Conservation (phyloP, 2,329 filamentous ascomycete genomes). For the Mollisiaceae sp. region DNA sequence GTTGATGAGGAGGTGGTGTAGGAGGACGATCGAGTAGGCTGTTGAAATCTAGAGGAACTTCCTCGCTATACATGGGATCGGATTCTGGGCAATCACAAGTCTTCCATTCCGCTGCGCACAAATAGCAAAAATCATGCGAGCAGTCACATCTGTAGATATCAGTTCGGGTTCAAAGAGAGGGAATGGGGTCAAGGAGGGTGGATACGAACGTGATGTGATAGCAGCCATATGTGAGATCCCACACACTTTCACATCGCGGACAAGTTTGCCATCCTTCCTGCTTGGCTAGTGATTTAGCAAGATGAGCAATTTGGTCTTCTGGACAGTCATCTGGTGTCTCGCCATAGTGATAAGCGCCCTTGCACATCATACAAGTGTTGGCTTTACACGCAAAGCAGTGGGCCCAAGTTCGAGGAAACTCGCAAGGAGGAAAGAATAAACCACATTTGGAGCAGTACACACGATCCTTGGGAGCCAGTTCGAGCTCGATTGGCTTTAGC, state of each 20-base stretch:
- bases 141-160: neutral
- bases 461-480: neutral
- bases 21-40: neutral
- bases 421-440: neutral
- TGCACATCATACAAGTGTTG: neutral
- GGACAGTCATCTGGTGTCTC: neutral
- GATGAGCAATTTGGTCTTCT: neutral
- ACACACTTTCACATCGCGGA: neutral
- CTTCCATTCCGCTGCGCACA: neutral
- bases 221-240: neutral
- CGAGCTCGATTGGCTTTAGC: neutral
- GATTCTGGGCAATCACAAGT: neutral
- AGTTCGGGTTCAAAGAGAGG: neutral
- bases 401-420: neutral
- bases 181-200: too few species aligned
- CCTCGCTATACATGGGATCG: neutral
- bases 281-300: neutral
- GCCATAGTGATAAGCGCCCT: neutral
- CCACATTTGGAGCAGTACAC: neutral
- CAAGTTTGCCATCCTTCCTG: conserved; percentile 1
- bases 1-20: neutral
- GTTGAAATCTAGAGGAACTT: neutral
- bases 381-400: neutral
- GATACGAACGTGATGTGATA: neutral
- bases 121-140: neutral